phyloP scores from a whole-genome alignment of 192 early-diverging fungal species.

The Coemansia sp. region DNA sequence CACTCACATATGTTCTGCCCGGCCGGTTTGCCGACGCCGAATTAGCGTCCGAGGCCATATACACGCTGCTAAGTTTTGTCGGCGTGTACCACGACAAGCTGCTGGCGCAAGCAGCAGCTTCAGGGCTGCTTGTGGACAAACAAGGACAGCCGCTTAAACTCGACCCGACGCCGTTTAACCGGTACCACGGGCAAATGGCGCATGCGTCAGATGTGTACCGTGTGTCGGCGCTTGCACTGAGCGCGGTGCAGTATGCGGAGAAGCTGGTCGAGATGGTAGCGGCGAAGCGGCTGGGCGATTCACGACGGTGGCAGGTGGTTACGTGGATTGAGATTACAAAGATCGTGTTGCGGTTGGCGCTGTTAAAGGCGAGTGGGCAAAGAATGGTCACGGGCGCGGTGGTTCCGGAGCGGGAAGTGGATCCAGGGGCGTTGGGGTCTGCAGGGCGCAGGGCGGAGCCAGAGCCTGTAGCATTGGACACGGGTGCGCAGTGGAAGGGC shows the following conservation, averaged over 20 bases:
- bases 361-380: conserved; percentile 37
- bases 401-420: conserved; percentile 48
- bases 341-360: conserved; percentile 48
- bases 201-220: conserved; percentile 53
- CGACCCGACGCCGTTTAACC: conserved; percentile 58
- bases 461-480: background rate
- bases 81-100: conserved; percentile 87
- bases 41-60: conserved; percentile 85
- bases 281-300: conserved; percentile 62
- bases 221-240: conserved; percentile 61
- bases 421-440: conserved; percentile 42
- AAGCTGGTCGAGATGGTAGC: conserved; percentile 78
- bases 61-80: conserved; percentile 75
- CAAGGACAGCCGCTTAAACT: conserved; percentile 21
- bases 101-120: conserved; percentile 34
- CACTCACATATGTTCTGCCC: conserved; percentile 87
- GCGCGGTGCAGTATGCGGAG: conserved; percentile 70
- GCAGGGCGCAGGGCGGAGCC: background rate
- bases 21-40: conserved; percentile 93
- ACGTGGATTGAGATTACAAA: conserved; percentile 67
- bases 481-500: conserved; percentile 48
- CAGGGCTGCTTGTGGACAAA: conserved; percentile 40
- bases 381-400: conserved; percentile 47
- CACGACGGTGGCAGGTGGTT: conserved; percentile 62
- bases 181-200: conserved; percentile 71